These are phyloP conservation scores for Andrographis paniculata DNA, from an alignment of 305 asterid genomes.

Conservation along the genomic window DNA sequence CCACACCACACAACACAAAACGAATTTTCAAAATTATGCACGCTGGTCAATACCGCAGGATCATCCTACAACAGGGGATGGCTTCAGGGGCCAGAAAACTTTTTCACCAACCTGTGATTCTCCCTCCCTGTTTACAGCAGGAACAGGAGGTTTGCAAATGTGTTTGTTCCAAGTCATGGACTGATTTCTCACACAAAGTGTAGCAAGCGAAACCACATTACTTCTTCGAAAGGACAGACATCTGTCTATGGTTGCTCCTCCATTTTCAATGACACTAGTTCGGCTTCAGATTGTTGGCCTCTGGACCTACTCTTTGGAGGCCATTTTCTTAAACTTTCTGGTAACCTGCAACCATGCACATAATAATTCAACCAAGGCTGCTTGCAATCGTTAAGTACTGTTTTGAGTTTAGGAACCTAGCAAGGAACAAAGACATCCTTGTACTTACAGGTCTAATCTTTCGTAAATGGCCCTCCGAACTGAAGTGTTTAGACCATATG, in stretches of 20 bases:
- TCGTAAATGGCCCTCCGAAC: constrained; percentile 82
- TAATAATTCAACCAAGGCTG: too few species aligned
- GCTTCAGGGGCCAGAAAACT: too few species aligned
- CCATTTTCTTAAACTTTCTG: constrained; percentile 69
- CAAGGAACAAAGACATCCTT: neutral
- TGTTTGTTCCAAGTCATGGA: too few species aligned
- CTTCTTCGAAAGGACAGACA: neutral
- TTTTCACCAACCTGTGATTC: too few species aligned
- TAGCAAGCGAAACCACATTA: neutral
- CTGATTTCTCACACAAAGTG: neutral
- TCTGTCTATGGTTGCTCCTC: constrained; percentile 1
- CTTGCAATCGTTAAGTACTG: neutral
- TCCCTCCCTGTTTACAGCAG: too few species aligned
- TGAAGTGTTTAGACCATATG: constrained; percentile 96
- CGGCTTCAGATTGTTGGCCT: constrained; percentile 74
- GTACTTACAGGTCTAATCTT: constrained; percentile 83
- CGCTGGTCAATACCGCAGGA: too few species aligned
- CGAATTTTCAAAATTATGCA: too few species aligned
- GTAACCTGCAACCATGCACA: constrained; percentile 48
- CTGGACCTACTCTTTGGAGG: constrained; percentile 59
- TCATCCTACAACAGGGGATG: too few species aligned
- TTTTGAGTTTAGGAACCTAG: neutral
- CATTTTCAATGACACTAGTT: constrained; percentile 48
- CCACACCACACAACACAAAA: too few species aligned
- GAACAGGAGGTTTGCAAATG: too few species aligned